A percentile compares a stretch with the other conserved stretches of the same genome.
Evolutionary conservation across 2,329 filamentous ascomycete species (phyloP).

Genomic region (Onygena corvina): DNA sequence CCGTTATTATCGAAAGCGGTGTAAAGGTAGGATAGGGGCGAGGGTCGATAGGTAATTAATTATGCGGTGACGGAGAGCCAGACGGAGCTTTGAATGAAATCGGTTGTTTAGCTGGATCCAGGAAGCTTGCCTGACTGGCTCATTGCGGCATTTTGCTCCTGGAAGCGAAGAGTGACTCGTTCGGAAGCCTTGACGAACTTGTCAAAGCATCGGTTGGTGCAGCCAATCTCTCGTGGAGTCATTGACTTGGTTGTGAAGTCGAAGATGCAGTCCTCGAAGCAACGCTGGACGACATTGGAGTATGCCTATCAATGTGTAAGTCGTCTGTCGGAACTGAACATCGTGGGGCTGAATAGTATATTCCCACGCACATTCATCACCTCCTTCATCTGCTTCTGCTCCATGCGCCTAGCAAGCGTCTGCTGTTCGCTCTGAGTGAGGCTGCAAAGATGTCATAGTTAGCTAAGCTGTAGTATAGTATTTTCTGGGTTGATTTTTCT

Average conservation of each 20-base stretch:
- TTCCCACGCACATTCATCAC: slow-evolving; percentile 77
- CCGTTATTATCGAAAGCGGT: too few species aligned
- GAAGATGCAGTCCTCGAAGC: slow-evolving; percentile 94
- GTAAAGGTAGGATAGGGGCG: too few species aligned
- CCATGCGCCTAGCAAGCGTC: slow-evolving; percentile 87
- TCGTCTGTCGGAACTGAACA: background rate
- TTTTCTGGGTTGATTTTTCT: background rate
- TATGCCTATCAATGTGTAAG: slow-evolving; percentile 43
- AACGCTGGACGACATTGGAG: slow-evolving; percentile 48
- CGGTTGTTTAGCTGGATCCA: slow-evolving; percentile 20
- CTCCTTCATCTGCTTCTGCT: slow-evolving; percentile 97
- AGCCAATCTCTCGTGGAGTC: slow-evolving; percentile 74
- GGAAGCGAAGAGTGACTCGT: slow-evolving; percentile 82
- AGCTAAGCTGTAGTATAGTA: background rate
- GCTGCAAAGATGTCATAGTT: slow-evolving; percentile 34
- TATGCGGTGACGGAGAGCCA: too few species aligned
- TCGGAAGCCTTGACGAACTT: slow-evolving; percentile 91
- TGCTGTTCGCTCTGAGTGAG: slow-evolving; percentile 73
- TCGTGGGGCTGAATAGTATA: background rate
- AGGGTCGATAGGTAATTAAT: too few species aligned
- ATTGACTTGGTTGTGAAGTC: slow-evolving; percentile 98
- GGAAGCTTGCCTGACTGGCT: slow-evolving; percentile 47
- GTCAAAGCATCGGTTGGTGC: slow-evolving; percentile 86
- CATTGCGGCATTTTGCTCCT: slow-evolving; percentile 58
- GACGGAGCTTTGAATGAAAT: background rate